Evolutionary conservation across 2,329 filamentous ascomycete genomes (phyloP), one percentile per base, ranked within the genome.

Genomic region (Didymella glomerata): DNA sequence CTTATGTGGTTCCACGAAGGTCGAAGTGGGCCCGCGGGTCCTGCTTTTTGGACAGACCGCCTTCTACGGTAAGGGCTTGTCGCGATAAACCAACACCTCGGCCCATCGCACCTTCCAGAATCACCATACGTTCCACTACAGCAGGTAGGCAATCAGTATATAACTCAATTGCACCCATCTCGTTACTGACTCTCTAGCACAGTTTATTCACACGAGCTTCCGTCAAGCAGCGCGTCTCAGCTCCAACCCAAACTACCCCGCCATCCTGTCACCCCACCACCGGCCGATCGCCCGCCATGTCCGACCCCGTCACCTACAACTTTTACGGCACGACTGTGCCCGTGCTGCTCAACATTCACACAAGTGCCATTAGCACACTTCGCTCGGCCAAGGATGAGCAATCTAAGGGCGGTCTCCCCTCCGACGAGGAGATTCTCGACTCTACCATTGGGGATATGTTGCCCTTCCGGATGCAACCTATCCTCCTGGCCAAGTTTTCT

Each of bases 281-380:
- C 55, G 36, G 45, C 24, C 55, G 49, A 58, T 53, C 56, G 49
- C 49, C 56, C 56, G 40, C 20, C 7, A 68, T 68, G 65, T 57
- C 65, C 22, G 52, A 64, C 54, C 58, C 61, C 27, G 27, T 64
- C 34, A 61, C 61, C 20, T 63, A 63, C 51, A 60, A 58, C 30
- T 68, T 68, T 55, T 67, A 67, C 49, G 58, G 63, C 25, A 59
- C 60, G 8, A 65, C 62, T 34, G 22, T 70, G 20, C 65, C 68
- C 0, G 52, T 57, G 16, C 36, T 70, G 20, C 50, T 55, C 24
- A 63, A 44, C 24, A 53, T 63, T 18, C 38, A 45, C 47, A 42
- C 40, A 9, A 51, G 57, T 49, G 68, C 62, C 22, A 62, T 69
- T 40, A 57, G 28, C 62, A 63, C 61, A 40, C 53, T 70, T 10